Percentiles rank a stretch among this genome's conserved stretches.
Evolutionary conservation across 2,329 filamentous ascomycete species (phyloP).

Genomic region (Ceratocystis ficicola): DNA sequence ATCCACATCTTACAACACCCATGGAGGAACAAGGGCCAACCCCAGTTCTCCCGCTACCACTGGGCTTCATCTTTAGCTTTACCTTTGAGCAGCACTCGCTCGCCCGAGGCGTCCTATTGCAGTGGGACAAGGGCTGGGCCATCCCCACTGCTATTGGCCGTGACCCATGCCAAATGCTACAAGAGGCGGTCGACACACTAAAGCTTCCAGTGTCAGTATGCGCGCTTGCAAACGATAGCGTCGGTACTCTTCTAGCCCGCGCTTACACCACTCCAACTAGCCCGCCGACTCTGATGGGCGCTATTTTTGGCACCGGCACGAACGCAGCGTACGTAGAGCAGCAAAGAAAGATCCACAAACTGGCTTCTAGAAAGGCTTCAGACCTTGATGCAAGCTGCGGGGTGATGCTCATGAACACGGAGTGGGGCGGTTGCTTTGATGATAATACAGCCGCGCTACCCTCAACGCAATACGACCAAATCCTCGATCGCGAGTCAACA

Average conservation of each 20-base stretch:
- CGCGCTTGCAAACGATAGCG: constrained; percentile 67
- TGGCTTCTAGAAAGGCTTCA: constrained; percentile 28
- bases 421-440: constrained; percentile 67
- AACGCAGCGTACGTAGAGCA: constrained; percentile 73
- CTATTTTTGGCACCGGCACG: constrained; percentile 71
- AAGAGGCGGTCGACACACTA: constrained; percentile 57
- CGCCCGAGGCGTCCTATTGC: constrained; percentile 56
- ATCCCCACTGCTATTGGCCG: constrained; percentile 64
- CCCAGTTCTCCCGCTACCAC: constrained; percentile 18
- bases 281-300: constrained; percentile 57
- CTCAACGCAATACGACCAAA: constrained; percentile 53
- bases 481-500: constrained; percentile 53
- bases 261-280: constrained; percentile 65
- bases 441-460: constrained; percentile 58
- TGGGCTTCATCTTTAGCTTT: constrained; percentile 42
- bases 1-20: neutral
- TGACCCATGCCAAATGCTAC: constrained; percentile 61
- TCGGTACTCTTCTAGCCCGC: constrained; percentile 66
- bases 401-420: constrained; percentile 69
- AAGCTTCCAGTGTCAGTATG: constrained; percentile 58
- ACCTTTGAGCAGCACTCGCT: constrained; percentile 62
- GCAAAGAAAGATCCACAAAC: constrained; percentile 42
- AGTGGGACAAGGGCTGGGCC: constrained; percentile 73
- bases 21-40: neutral
- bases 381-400: constrained; percentile 49